phyloP scores from a whole-genome alignment of 768 basidiomycete species.

The Lactarius vividus region DNA sequence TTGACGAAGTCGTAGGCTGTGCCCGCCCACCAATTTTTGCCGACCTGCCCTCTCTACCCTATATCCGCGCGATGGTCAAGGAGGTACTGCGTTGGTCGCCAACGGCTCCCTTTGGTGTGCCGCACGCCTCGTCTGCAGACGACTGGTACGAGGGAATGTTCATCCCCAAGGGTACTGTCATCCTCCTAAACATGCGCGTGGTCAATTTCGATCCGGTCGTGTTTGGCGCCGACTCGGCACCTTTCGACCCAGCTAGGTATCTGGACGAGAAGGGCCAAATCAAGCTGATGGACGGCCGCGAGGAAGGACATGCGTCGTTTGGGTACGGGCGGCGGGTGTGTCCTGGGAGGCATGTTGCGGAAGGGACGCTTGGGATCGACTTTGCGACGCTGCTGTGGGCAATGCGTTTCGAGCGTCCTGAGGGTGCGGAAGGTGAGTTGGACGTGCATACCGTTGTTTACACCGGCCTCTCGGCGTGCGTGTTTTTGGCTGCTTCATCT shows the following conservation, averaged over 20 bases:
- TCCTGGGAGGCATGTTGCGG: neutral
- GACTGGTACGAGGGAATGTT: neutral
- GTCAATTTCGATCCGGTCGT: neutral
- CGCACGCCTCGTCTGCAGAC: neutral
- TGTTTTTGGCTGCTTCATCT: neutral
- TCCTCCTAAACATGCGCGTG: neutral
- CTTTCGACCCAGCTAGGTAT: neutral
- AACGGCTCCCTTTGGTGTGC: slow-evolving; percentile 8
- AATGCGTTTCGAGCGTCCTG: neutral
- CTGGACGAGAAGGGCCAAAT: neutral
- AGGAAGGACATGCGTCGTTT: neutral
- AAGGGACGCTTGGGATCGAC: neutral
- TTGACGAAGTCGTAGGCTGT: neutral
- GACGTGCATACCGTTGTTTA: neutral
- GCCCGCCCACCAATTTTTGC: neutral
- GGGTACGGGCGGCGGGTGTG: neutral
- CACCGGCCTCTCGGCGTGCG: neutral
- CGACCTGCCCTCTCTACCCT: neutral
- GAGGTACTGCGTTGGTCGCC: neutral
- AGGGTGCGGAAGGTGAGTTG: neutral
- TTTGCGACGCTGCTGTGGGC: slow-evolving; percentile 4
- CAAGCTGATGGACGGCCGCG: neutral
- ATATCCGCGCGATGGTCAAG: slow-evolving; percentile 1
- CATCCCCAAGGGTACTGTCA: neutral
- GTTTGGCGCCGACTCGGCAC: neutral